Conservation (phyloP, 2,329 filamentous ascomycete genomes). For the Colletotrichum siamense region DNA sequence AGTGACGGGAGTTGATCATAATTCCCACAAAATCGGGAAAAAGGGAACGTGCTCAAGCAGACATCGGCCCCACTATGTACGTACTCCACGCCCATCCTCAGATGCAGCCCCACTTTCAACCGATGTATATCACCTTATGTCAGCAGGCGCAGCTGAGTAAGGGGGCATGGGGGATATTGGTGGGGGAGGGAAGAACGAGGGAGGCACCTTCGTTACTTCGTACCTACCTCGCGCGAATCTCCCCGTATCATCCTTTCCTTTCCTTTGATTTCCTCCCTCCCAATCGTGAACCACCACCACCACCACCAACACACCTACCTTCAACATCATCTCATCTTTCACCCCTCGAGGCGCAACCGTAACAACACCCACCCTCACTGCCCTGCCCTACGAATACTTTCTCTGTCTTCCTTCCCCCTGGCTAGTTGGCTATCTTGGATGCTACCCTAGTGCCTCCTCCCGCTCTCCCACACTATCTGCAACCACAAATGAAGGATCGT, state of each 20-base stretch:
- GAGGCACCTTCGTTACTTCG: background rate
- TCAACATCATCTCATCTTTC: constrained; percentile 1
- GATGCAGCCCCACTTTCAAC: background rate
- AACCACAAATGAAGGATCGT: constrained; percentile 19
- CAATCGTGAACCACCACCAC: background rate
- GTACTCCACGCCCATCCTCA: background rate
- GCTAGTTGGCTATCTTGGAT: background rate
- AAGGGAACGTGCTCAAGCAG: background rate
- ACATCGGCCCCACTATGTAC: background rate
- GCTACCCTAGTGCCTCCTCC: constrained; percentile 6
- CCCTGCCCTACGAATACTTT: background rate
- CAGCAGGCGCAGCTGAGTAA: background rate
- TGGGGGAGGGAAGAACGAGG: background rate
- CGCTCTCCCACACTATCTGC: constrained; percentile 13
- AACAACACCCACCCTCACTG: background rate
- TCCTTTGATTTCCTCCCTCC: background rate
- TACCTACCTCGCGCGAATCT: background rate
- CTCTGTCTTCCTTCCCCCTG: background rate
- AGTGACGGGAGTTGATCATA: background rate
- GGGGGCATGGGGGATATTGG: background rate
- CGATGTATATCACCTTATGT: background rate
- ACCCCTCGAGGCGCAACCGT: constrained; percentile 5
- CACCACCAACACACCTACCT: background rate
- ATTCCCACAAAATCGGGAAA: constrained; percentile 1
- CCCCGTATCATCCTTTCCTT: background rate